phyloP scores from a whole-genome alignment of 257 asterid species.

The Avicennia marina region DNA sequence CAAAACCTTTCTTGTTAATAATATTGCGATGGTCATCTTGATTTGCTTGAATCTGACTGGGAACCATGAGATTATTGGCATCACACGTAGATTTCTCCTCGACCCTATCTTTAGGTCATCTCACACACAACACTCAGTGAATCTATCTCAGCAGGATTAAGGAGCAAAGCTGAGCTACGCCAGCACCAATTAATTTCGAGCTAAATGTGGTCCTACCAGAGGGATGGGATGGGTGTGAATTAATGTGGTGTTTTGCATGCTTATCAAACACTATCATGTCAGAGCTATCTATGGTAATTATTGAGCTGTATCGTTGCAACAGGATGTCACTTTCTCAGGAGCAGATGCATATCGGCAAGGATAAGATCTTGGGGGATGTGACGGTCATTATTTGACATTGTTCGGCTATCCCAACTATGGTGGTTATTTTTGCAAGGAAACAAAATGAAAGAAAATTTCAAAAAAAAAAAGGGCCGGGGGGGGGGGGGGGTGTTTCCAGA shows the following conservation, averaged over 20 bases:
- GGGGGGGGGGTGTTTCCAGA: constrained; percentile 37
- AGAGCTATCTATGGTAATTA: constrained; percentile 19
- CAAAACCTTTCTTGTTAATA: too few relatives aligned
- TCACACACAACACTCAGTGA: too few relatives aligned
- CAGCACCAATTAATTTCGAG: background rate
- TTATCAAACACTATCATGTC: constrained; percentile 24
- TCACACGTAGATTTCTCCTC: too few relatives aligned
- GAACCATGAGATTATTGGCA: too few relatives aligned
- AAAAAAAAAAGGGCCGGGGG: background rate
- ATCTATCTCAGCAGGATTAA: too few relatives aligned
- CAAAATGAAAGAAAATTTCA: background rate
- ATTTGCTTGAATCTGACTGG: too few relatives aligned
- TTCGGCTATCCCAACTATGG: constrained; percentile 18
- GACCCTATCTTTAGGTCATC: too few relatives aligned
- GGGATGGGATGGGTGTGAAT: constrained; percentile 18
- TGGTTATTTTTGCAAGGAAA: constrained; percentile 1
- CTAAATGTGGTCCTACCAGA: background rate
- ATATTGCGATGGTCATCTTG: too few relatives aligned
- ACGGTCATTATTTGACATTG: constrained; percentile 40
- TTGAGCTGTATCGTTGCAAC: constrained; percentile 37
- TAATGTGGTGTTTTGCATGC: constrained; percentile 18
- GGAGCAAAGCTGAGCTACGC: too few relatives aligned
- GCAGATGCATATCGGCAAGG: constrained; percentile 66
- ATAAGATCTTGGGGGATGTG: constrained; percentile 67
- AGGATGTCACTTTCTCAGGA: constrained; percentile 71